A percentile compares a stretch with the other conserved stretches of the same genome.
Evolutionary conservation across 129 eudicot genomes (phyloP).

Genomic region (Deinandra increscens): DNA sequence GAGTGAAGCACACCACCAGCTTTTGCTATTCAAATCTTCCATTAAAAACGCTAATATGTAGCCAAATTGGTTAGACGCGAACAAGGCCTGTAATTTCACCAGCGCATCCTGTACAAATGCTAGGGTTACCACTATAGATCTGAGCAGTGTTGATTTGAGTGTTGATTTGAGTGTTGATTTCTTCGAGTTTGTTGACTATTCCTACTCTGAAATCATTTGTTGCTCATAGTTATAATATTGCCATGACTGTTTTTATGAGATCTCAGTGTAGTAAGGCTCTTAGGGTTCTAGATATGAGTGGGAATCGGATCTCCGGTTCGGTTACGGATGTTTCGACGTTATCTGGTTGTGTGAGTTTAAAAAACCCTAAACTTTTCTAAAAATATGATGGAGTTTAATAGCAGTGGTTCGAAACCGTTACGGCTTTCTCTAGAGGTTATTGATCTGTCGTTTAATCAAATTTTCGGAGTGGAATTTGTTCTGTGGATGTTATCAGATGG

Average conservation of each 20-base stretch:
- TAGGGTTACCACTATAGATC: constrained; percentile 56
- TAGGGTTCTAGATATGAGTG: constrained; percentile 60
- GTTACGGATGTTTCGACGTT: constrained; percentile 42
- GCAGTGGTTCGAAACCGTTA: constrained; percentile 22
- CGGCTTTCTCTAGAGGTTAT: constrained; percentile 29
- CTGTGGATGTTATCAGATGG: constrained; percentile 62
- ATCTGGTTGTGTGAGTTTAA: constrained; percentile 41
- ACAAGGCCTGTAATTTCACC: constrained; percentile 43
- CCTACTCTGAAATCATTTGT: constrained; percentile 43
- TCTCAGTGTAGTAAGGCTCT: constrained; percentile 44
- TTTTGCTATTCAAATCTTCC: constrained; percentile 52
- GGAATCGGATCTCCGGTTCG: constrained; percentile 62
- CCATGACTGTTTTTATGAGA: constrained; percentile 38
- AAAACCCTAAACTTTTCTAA: constrained; percentile 47
- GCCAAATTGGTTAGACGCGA: constrained; percentile 40
- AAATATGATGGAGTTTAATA: constrained; percentile 51
- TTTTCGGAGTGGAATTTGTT: constrained; percentile 48
- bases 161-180: constrained; percentile 21
- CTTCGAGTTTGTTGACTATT: constrained; percentile 42
- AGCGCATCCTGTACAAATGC: constrained; percentile 59
- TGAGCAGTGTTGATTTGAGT: constrained; percentile 34
- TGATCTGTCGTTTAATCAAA: constrained; percentile 64
- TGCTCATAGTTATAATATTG: constrained; percentile 47
- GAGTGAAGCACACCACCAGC: constrained; percentile 40
- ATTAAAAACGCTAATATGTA: constrained; percentile 41